Conservation (phyloP, 176 grass and related monocot genomes). For the Phoenix roebelenii region DNA sequence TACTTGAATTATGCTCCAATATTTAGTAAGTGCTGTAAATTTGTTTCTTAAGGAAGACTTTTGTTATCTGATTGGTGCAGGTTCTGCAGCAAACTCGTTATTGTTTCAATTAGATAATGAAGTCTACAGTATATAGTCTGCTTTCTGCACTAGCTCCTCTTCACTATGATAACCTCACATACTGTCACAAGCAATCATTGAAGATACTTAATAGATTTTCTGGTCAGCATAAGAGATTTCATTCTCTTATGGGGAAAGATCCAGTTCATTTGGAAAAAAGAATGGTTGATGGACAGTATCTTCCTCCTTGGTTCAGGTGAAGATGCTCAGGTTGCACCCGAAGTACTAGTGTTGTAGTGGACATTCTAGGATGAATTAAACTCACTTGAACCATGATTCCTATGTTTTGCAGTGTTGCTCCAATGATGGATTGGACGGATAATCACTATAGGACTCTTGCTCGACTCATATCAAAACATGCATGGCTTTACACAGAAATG, state of each 20-base stretch:
- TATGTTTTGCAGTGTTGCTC: constrained; percentile 57
- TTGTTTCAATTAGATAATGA: constrained; percentile 4
- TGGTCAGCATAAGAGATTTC: constrained; percentile 3
- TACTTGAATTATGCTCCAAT: too few species aligned
- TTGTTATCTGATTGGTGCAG: not conserved
- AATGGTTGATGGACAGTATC: not conserved
- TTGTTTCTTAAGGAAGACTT: too few species aligned
- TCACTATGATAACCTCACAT: not conserved
- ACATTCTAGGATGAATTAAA: not conserved
- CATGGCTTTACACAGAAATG: constrained; percentile 97
- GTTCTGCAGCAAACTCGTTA: not conserved
- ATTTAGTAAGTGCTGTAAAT: too few species aligned
- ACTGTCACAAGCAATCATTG: not conserved
- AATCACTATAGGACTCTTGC: constrained; percentile 86
- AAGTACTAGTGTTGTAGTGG: not conserved
- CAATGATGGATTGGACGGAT: constrained; percentile 99
- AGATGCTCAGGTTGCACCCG: not conserved
- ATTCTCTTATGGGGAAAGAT: not conserved
- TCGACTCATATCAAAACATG: constrained; percentile 73
- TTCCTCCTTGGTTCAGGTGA: constrained; percentile 11
- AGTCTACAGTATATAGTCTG: not conserved
- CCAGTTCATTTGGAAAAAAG: not conserved
- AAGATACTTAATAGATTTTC: constrained; percentile 1
- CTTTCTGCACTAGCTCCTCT: not conserved
- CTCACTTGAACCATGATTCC: not conserved